Conservation (phyloP, 148 eudicot species). For the Agrostemma githago region DNA sequence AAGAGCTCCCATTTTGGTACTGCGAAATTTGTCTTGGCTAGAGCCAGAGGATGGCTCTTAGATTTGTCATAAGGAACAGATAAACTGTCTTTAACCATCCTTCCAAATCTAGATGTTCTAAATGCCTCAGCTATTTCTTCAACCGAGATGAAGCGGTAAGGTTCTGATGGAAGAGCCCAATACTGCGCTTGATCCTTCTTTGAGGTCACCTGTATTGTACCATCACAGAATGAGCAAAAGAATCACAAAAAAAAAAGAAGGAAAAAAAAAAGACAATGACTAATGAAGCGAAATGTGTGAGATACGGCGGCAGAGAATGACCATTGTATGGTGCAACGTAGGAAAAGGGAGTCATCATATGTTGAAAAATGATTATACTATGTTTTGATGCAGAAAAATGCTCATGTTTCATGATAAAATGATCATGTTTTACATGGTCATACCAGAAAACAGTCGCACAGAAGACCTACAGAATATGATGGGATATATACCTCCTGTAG, state of each 20-base stretch:
- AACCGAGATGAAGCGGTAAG: slow-evolving; percentile 59
- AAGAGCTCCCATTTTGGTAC: slow-evolving; percentile 64
- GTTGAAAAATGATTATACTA: no score
- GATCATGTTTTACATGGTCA: no score
- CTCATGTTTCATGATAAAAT: no score
- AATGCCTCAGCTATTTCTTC: slow-evolving; percentile 70
- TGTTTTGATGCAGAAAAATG: no score
- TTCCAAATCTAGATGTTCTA: slow-evolving; percentile 59
- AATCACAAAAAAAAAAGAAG: neutral
- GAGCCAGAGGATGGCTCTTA: slow-evolving; percentile 48
- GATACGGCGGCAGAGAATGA: no score
- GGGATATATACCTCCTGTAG: slow-evolving; percentile 68
- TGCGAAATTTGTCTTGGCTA: slow-evolving; percentile 47
- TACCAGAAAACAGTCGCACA: no score
- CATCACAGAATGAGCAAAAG: neutral
- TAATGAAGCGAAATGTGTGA: no score
- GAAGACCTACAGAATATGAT: no score
- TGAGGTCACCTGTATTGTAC: slow-evolving; percentile 65
- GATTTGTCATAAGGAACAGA: slow-evolving; percentile 52
- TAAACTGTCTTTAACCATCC: slow-evolving; percentile 38
- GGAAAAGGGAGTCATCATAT: no score
- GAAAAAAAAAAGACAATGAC: no score
- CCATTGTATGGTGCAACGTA: no score
- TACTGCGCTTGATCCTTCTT: slow-evolving; percentile 86
- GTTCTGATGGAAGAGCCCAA: slow-evolving; percentile 75